Percentiles rank a stretch among this genome's conserved stretches.
phyloP scores from a whole-genome alignment of 106 monocot species.

The Phalaenopsis aphrodite region DNA sequence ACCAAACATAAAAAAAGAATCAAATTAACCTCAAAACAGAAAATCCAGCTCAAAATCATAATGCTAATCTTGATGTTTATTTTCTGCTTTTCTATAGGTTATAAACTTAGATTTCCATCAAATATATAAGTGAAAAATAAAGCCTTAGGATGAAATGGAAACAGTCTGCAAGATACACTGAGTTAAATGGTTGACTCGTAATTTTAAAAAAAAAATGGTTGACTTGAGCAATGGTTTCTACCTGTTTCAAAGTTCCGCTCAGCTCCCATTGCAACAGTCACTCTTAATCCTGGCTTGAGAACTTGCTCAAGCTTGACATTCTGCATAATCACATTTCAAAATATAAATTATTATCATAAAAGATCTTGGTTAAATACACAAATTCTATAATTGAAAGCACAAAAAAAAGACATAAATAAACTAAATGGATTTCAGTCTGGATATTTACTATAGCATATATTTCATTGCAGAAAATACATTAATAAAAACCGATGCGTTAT shows the following conservation, averaged over 20 bases:
- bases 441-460: not conserved
- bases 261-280: conserved; percentile 85
- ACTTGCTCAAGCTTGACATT: conserved; percentile 72
- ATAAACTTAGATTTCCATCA: not conserved
- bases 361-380: not conserved
- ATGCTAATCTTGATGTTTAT: too few species aligned
- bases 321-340: conserved; percentile 29
- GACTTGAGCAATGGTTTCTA: conserved; percentile 8
- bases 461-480: not conserved
- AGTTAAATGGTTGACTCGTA: not conserved
- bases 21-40: too few species aligned
- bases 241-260: conserved; percentile 55
- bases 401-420: not conserved
- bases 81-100: too few species aligned
- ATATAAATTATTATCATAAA: not conserved
- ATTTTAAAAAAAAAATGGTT: not conserved
- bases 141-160: not conserved
- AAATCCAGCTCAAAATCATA: too few species aligned
- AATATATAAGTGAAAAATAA: not conserved
- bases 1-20: too few species aligned
- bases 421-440: not conserved
- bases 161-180: not conserved
- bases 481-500: not conserved
- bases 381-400: not conserved
- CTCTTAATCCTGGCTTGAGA: conserved; percentile 68